Percentiles rank a stretch among this genome's conserved stretches.
phyloP scores from a whole-genome alignment of 2,329 filamentous ascomycete species.

The Meredithiella fracta region DNA sequence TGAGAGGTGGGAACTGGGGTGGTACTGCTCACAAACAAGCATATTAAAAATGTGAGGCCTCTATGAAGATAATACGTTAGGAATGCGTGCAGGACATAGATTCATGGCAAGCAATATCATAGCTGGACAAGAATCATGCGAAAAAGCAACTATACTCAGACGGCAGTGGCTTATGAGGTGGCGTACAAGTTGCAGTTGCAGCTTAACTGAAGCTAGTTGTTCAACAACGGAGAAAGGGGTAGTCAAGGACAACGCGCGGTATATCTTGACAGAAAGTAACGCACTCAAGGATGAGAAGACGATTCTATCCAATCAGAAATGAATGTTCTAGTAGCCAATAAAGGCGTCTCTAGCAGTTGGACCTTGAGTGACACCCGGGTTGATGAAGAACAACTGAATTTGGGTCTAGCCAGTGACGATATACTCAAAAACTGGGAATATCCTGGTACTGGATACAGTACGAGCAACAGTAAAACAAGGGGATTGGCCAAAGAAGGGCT shows the following conservation, averaged over 20 bases:
- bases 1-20: too few relatives aligned
- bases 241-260: not conserved
- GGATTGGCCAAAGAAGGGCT: constrained; percentile 12
- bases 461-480: constrained; percentile 11
- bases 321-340: too few relatives aligned
- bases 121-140: too few relatives aligned
- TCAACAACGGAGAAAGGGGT: not conserved
- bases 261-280: not conserved
- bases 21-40: too few relatives aligned
- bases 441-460: constrained; percentile 11
- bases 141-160: too few relatives aligned
- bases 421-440: constrained; percentile 11
- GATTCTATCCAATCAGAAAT: not conserved
- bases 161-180: too few relatives aligned
- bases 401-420: constrained; percentile 8
- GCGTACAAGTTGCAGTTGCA: not conserved
- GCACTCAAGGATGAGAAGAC: not conserved
- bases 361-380: constrained; percentile 1
- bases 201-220: not conserved
- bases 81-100: too few relatives aligned
- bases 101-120: too few relatives aligned
- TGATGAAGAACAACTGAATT: constrained; percentile 6
- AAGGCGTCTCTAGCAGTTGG: too few relatives aligned
- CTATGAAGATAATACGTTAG: too few relatives aligned
- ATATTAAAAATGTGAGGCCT: too few relatives aligned